Evolutionary conservation across 176 grass and related monocot species (phyloP).

Genomic region (Melocanna baccifera): DNA sequence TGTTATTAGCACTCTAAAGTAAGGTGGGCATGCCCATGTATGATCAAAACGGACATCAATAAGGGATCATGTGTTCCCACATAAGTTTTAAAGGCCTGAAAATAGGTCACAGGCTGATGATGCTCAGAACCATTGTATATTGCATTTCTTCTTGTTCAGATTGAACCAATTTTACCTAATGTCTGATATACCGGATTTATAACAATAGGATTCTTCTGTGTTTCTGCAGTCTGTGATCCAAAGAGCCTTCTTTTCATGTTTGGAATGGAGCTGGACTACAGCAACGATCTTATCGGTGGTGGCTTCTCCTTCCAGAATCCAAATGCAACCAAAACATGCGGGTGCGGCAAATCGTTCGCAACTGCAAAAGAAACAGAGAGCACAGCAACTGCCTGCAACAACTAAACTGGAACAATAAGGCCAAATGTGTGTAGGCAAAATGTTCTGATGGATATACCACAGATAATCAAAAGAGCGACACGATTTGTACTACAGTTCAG

Average conservation of each 20-base stretch:
- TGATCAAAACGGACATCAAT: neutral
- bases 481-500: constrained; percentile 5
- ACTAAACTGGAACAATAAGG: constrained; percentile 22
- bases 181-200: neutral
- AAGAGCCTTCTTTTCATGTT: constrained; percentile 97
- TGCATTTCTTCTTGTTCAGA: neutral
- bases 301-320: constrained; percentile 92
- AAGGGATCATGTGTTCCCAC: neutral
- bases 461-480: neutral
- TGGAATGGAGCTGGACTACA: constrained; percentile 97
- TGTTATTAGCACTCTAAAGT: neutral
- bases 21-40: neutral
- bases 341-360: constrained; percentile 90
- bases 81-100: neutral
- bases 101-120: neutral
- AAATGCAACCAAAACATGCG: constrained; percentile 90
- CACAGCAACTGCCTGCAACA: constrained; percentile 63
- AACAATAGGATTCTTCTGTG: neutral
- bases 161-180: neutral
- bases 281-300: constrained; percentile 74
- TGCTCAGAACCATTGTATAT: neutral
- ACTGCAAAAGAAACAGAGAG: constrained; percentile 54
- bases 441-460: constrained; percentile 9
- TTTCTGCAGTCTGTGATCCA: constrained; percentile 74
- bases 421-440: neutral